phyloP scores from a whole-genome alignment of 805 yeast genomes.

The Martiniozyma abietophila region DNA sequence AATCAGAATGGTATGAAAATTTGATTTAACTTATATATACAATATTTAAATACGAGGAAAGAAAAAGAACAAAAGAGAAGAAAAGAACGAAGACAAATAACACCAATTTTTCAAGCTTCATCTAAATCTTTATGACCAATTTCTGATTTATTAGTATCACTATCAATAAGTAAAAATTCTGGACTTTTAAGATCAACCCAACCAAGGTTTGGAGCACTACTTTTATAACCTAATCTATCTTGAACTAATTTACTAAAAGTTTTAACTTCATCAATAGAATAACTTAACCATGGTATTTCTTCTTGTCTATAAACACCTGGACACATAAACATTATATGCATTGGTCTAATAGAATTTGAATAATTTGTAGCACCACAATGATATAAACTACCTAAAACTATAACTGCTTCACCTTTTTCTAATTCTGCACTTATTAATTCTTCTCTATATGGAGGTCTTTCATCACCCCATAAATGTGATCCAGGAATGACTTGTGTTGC shows the following conservation, averaged over 20 bases:
- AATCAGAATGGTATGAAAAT: no score
- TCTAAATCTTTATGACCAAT: constrained; percentile 13
- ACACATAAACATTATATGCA: constrained; percentile 18
- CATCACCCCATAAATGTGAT: constrained; percentile 25
- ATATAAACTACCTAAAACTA: constrained; percentile 20
- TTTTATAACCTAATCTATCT: constrained; percentile 12
- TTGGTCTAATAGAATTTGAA: constrained; percentile 17
- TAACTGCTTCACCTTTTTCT: constrained; percentile 21
- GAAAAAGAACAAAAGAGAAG: no score
- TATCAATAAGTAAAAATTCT: constrained; percentile 6
- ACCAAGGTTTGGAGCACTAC: constrained; percentile 13
- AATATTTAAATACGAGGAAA: no score
- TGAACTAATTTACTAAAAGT: constrained; percentile 9
- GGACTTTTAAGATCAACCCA: constrained; percentile 14
- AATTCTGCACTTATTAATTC: constrained; percentile 18
- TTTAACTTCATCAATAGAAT: constrained; percentile 12
- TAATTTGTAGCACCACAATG: constrained; percentile 23
- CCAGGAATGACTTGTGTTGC: constrained; percentile 27
- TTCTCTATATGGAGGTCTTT: constrained; percentile 20
- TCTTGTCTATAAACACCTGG: constrained; percentile 22
- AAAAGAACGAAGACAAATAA: no score
- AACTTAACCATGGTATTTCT: constrained; percentile 16
- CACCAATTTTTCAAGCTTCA: constrained; percentile 10
- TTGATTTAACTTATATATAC: no score
- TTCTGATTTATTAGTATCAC: constrained; percentile 1